These are phyloP conservation scores for Phytomonas serpens DNA, from an alignment of 208 protist genomes.

Conservation along the genomic window DNA sequence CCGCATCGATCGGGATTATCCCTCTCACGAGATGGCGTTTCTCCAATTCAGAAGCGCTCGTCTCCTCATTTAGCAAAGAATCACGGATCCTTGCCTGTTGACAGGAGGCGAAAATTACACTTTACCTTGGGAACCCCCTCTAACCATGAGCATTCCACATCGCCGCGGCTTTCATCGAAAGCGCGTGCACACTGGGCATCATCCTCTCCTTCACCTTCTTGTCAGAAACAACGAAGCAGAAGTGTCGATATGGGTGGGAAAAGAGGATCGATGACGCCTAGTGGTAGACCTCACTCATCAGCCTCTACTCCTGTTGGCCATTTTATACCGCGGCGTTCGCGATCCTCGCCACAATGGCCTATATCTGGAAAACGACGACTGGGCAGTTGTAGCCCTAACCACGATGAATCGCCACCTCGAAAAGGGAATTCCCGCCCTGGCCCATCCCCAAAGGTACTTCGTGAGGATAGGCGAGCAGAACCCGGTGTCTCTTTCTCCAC, in stretches of 20 bases:
- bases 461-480: background rate
- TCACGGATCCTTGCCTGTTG: background rate
- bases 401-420: background rate
- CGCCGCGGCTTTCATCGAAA: background rate
- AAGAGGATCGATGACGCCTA: background rate
- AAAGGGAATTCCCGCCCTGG: background rate
- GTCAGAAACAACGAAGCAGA: background rate
- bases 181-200: background rate
- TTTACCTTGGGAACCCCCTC: background rate
- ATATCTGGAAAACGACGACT: background rate
- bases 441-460: background rate
- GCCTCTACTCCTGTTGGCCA: background rate
- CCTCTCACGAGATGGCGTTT: background rate
- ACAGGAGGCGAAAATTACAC: background rate
- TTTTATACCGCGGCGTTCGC: background rate
- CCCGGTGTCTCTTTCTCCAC: background rate
- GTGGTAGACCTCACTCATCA: background rate
- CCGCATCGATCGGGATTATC: constrained; percentile 14
- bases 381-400: background rate
- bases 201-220: background rate
- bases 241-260: background rate
- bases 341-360: background rate
- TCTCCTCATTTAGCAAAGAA: background rate
- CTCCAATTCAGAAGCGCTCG: background rate
- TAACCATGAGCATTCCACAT: background rate